Evolutionary conservation across 2,329 filamentous ascomycete genomes (phyloP).

Genomic region (Huntiella bhutanensis): DNA sequence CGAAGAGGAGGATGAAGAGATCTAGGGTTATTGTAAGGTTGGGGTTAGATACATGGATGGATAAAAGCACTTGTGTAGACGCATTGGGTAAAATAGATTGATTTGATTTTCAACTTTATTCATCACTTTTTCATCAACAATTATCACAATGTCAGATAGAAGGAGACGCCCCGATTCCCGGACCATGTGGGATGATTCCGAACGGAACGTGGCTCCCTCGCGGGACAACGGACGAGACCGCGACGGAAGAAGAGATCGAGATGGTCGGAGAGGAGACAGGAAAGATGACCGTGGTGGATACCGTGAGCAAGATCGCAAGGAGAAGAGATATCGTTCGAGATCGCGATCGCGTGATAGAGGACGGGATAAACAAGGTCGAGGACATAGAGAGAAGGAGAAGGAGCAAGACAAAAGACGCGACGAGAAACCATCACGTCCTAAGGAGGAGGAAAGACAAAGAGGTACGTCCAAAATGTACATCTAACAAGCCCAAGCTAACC

Average conservation of each 20-base stretch:
- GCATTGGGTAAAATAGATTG: too few species aligned
- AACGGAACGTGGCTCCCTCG: slow-evolving; percentile 19
- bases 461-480: not conserved
- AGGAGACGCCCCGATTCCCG: slow-evolving; percentile 30
- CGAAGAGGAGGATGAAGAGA: slow-evolving; percentile 48
- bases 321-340: slow-evolving; percentile 6
- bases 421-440: not conserved
- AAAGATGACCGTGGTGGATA: slow-evolving; percentile 14
- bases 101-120: too few species aligned
- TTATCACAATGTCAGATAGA: not conserved
- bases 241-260: slow-evolving; percentile 11
- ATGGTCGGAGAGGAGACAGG: not conserved
- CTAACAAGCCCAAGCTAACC: not conserved
- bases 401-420: slow-evolving; percentile 16
- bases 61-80: too few species aligned
- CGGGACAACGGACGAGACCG: slow-evolving; percentile 2
- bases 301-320: slow-evolving; percentile 15
- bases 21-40: not conserved
- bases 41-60: not conserved
- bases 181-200: slow-evolving; percentile 41
- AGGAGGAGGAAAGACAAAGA: not conserved
- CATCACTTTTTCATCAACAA: too few species aligned
- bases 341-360: slow-evolving; percentile 13
- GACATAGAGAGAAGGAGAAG: slow-evolving; percentile 7
- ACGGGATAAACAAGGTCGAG: slow-evolving; percentile 16